Evolutionary conservation across 2,329 filamentous ascomycete species (phyloP), one percentile per base, ranked within the genome.

Genomic region (Cladosporium oxysporum): DNA sequence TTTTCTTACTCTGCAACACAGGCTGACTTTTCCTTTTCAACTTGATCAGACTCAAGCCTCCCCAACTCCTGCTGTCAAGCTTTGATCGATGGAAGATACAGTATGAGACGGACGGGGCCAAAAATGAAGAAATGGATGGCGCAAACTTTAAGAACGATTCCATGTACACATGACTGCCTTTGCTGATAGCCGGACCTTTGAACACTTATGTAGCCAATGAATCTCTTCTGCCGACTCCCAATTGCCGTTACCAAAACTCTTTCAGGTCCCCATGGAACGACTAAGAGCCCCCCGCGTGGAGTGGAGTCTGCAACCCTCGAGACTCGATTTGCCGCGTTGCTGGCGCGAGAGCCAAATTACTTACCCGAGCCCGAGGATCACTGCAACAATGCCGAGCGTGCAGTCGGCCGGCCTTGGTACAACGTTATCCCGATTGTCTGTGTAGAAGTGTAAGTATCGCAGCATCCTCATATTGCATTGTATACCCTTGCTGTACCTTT

Each of bases 351-450:
- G 33, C 49, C 5, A 52, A 50, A 26, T 28, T 26, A 50, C 47
- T 50, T 55, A 57, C 53, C 53, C 53, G 33, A 37, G 55, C 29
- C 55, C 55, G 55, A 58, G 55, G 55, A 33, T 28, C 37, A 44
- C 37, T 44, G n/a, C 21, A 23, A 12, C 60, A 62, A 62, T 62
- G 60, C 60, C 60, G 60, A 62, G 60, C 21, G n/a, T 4, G 21
- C 28, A 21, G 10, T 55, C 52, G 53, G 60, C 31, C 60, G 60
- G 60, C 60, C 47, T 62, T 62, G 60, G 60, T 53, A 12, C 41
- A 58, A 16, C 55, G 41, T 21, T 21, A 47, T 21, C 41, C 28
- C 52, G 52, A 55, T 33, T 11, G 16, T 31, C 31, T 31, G 29
- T 55, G 31, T 55, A 55, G 52, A 29, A 12, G 29, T 33, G 55